Evolutionary conservation across 495 filamentous ascomycete genomes (phyloP).

Genomic region (Tetracladium setigerum): DNA sequence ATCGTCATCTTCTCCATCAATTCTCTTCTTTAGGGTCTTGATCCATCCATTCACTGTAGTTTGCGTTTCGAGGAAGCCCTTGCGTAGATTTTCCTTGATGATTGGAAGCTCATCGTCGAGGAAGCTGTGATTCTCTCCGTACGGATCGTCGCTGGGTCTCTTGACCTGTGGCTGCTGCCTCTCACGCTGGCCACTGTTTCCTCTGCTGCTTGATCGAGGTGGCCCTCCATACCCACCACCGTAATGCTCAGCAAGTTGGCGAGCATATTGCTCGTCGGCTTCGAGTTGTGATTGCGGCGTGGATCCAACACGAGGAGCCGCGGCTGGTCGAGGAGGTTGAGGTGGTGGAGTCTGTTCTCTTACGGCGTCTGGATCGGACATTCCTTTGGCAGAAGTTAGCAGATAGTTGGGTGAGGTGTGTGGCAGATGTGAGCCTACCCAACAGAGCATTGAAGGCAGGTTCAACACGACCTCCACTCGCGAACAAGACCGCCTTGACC

Average conservation of each 20-base stretch:
- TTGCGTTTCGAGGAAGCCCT: slow-evolving; percentile 94
- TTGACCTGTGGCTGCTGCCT: slow-evolving; percentile 39
- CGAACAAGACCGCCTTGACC: slow-evolving; percentile 78
- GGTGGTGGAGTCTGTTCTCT: slow-evolving; percentile 55
- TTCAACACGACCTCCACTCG: slow-evolving; percentile 83
- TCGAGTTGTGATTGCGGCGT: slow-evolving; percentile 73
- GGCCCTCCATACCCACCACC: slow-evolving; percentile 51
- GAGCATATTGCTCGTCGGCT: slow-evolving; percentile 87
- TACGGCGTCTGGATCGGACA: slow-evolving; percentile 85
- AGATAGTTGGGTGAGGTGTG: slow-evolving; percentile 1
- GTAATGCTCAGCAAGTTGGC: slow-evolving; percentile 88
- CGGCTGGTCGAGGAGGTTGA: slow-evolving; percentile 59
- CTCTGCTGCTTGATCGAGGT: slow-evolving; percentile 37
- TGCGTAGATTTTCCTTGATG: slow-evolving; percentile 86
- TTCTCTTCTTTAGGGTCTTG: slow-evolving; percentile 76
- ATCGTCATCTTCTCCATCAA: slow-evolving; percentile 72
- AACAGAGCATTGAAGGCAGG: slow-evolving; percentile 94
- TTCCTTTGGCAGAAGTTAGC: slow-evolving; percentile 45
- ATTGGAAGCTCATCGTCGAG: slow-evolving; percentile 94
- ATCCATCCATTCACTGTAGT: slow-evolving; percentile 90
- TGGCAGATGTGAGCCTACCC: slow-evolving; percentile 38
- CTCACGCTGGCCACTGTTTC: slow-evolving; percentile 29
- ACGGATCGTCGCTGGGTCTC: slow-evolving; percentile 36
- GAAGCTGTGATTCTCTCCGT: slow-evolving; percentile 72
- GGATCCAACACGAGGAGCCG: slow-evolving; percentile 33